Evolutionary conservation across 2,329 filamentous ascomycete species (phyloP).

Genomic region (Aspergillus carbonarius): DNA sequence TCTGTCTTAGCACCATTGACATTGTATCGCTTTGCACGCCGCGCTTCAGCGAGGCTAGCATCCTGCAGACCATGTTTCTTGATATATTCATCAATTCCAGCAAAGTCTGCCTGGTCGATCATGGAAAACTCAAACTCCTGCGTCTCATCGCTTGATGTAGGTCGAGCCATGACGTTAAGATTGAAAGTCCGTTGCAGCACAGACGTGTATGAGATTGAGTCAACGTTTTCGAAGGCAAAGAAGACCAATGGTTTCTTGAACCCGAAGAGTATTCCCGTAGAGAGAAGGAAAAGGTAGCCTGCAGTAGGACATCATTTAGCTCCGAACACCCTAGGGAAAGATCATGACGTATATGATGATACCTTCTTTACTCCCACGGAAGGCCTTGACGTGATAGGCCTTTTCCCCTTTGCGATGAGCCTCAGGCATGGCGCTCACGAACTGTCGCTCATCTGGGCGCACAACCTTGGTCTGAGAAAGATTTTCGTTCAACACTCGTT

Average conservation of each 20-base stretch:
- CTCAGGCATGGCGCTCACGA: constrained; percentile 60
- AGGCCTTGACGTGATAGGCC: constrained; percentile 63
- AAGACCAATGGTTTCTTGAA: constrained; percentile 66
- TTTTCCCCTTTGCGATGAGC: constrained; percentile 63
- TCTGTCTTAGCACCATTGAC: constrained; percentile 42
- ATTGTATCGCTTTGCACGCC: constrained; percentile 61
- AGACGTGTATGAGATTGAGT: constrained; percentile 62
- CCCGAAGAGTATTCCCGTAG: constrained; percentile 61
- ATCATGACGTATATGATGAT: constrained; percentile 15
- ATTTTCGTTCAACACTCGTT: constrained; percentile 50
- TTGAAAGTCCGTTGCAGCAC: constrained; percentile 67
- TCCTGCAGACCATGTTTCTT: constrained; percentile 62
- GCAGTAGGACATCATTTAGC: constrained; percentile 2
- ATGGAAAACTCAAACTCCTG: constrained; percentile 65
- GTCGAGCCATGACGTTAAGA: constrained; percentile 54
- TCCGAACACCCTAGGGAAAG: neutral
- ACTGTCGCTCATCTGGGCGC: constrained; percentile 57
- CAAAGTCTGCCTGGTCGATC: constrained; percentile 64
- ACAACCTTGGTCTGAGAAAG: constrained; percentile 50
- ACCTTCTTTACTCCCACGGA: constrained; percentile 66
- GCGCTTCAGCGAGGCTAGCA: constrained; percentile 60
- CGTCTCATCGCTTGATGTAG: constrained; percentile 38
- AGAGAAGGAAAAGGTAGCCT: constrained; percentile 65
- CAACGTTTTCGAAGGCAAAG: constrained; percentile 60
- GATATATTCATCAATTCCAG: constrained; percentile 62